Evolutionary conservation across 140 eudicot genomes (phyloP).

Genomic region (Cichorium intybus): DNA sequence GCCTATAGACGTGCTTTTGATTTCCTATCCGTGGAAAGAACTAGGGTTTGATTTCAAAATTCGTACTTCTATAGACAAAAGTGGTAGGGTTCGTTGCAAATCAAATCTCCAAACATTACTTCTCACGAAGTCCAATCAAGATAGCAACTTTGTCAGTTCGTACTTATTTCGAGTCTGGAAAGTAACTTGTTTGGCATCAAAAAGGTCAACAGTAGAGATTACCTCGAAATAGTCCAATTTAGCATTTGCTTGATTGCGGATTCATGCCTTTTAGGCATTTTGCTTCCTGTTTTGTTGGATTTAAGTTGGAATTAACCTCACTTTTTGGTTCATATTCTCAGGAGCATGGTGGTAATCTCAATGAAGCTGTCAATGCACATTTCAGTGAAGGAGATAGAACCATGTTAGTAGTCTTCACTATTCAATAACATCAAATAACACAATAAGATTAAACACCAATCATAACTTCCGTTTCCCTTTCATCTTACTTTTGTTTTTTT

Average conservation of each 20-base stretch:
- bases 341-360: constrained; percentile 86
- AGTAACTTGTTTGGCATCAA: constrained; percentile 13
- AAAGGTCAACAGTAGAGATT: background rate
- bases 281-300: constrained; percentile 6
- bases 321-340: constrained; percentile 21
- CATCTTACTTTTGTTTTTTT: constrained; percentile 3
- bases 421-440: background rate
- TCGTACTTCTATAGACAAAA: background rate
- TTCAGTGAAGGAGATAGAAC: constrained; percentile 76
- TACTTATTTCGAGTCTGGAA: background rate
- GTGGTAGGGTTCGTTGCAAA: background rate
- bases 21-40: background rate
- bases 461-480: constrained; percentile 14
- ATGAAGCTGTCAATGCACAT: constrained; percentile 83
- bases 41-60: constrained; percentile 21
- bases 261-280: background rate
- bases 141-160: constrained; percentile 5
- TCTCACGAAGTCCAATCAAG: constrained; percentile 12
- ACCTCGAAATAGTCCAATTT: background rate
- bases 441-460: background rate
- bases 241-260: background rate
- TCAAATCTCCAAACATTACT: constrained; percentile 2
- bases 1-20: background rate
- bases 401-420: constrained; percentile 42
- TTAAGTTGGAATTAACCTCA: constrained; percentile 2